Evolutionary conservation across 805 yeast species (phyloP).

Genomic region (Candida ipomoeae): DNA sequence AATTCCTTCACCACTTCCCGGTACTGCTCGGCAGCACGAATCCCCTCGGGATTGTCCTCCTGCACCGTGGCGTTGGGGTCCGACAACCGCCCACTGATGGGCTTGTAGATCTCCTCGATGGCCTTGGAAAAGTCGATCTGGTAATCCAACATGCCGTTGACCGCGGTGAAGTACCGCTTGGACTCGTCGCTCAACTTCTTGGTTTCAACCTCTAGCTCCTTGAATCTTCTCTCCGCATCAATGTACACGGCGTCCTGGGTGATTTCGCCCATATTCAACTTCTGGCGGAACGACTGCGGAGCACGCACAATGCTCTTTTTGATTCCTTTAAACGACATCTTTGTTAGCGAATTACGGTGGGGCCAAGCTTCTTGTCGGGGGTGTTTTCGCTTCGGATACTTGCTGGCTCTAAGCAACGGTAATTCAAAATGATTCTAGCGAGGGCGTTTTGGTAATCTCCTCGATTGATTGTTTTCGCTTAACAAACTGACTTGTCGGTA

Average conservation of each 20-base stretch:
- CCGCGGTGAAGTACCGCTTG: slow-evolving; percentile 84
- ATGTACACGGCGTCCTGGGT: slow-evolving; percentile 76
- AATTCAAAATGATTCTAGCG: no score
- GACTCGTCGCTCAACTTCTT: slow-evolving; percentile 87
- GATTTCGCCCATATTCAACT: slow-evolving; percentile 74
- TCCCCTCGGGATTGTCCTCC: slow-evolving; percentile 96
- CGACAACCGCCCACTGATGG: slow-evolving; percentile 86
- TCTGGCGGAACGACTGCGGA: slow-evolving; percentile 87
- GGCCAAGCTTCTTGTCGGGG: not conserved
- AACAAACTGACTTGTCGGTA: not conserved
- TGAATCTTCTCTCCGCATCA: slow-evolving; percentile 95
- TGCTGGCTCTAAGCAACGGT: not conserved
- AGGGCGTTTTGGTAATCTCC: not conserved
- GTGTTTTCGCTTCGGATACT: not conserved
- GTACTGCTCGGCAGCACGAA: slow-evolving; percentile 89
- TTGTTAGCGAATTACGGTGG: not conserved
- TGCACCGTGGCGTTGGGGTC: slow-evolving; percentile 84
- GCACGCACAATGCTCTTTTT: slow-evolving; percentile 79
- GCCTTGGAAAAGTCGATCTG: slow-evolving; percentile 95
- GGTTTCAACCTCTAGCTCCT: slow-evolving; percentile 85
- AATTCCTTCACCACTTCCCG: slow-evolving; percentile 82
- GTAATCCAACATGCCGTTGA: slow-evolving; percentile 87
- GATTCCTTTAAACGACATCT: slow-evolving; percentile 85
- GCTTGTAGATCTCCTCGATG: slow-evolving; percentile 93
- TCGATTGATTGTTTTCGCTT: not conserved